phyloP scores from a whole-genome alignment of 1,284 basidiomycete species.

The Rhodotorula sp. region DNA sequence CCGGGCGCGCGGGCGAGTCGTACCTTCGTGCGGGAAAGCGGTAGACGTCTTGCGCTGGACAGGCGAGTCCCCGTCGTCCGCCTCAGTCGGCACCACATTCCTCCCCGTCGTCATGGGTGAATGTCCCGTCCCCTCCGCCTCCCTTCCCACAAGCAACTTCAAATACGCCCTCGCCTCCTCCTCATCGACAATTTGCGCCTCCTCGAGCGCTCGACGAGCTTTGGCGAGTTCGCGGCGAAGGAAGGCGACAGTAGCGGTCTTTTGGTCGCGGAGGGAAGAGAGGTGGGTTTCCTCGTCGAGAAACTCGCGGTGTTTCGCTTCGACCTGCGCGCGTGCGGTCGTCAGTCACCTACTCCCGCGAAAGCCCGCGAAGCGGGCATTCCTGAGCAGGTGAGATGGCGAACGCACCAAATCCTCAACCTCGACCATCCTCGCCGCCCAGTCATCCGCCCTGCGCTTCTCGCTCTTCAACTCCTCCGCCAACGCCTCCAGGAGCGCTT shows the following conservation, averaged over 20 bases:
- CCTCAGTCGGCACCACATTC: too few relatives aligned
- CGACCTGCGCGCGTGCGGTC: background rate
- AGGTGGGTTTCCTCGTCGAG: constrained; percentile 17
- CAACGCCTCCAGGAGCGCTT: constrained; percentile 12
- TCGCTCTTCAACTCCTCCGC: constrained; percentile 11
- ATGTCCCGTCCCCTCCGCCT: too few relatives aligned
- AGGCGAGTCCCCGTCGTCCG: too few relatives aligned
- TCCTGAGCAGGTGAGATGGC: too few relatives aligned
- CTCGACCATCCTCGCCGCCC: constrained; percentile 13
- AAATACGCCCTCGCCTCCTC: constrained; percentile 17
- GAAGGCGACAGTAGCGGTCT: constrained; percentile 1
- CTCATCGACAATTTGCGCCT: constrained; percentile 9
- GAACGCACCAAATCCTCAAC: constrained; percentile 16
- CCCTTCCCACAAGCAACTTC: background rate
- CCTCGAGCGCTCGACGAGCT: background rate
- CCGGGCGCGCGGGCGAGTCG: background rate
- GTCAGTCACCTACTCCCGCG: background rate
- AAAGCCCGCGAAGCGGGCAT: too few relatives aligned
- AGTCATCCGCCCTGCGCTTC: background rate
- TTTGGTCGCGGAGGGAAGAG: background rate
- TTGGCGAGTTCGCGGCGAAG: constrained; percentile 4
- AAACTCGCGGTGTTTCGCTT: constrained; percentile 22
- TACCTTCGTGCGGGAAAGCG: background rate
- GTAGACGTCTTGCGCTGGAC: background rate
- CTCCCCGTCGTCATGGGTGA: background rate